Evolutionary conservation across 768 basidiomycete species (phyloP).

Genomic region (Paxillus rubicundulus): DNA sequence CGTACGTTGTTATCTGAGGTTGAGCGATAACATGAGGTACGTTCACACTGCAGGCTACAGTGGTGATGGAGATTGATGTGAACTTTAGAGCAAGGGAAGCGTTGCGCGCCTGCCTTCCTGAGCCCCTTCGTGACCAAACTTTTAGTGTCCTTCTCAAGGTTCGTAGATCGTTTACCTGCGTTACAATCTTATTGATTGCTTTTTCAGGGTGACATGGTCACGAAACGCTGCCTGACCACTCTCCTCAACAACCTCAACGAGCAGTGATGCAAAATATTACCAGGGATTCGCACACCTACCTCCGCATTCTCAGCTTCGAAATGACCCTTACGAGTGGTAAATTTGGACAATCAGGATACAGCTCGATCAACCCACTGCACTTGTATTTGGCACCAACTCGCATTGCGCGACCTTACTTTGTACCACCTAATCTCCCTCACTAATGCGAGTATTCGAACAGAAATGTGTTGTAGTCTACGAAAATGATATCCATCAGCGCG

Average conservation of each 20-base stretch:
- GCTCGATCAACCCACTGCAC: conserved; percentile 20
- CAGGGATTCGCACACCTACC: conserved; percentile 1
- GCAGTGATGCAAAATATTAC: conserved; percentile 33
- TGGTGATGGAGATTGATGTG: conserved; percentile 14
- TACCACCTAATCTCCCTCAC: conserved; percentile 30
- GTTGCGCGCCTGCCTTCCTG: conserved; percentile 90
- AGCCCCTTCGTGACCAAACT: conserved; percentile 91
- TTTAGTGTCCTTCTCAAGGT: conserved; percentile 91
- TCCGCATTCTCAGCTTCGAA: conserved; percentile 11
- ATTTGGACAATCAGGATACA: conserved; percentile 33
- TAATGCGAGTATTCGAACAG: conserved; percentile 34
- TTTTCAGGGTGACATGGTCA: conserved; percentile 91
- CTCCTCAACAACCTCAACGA: conserved; percentile 86
- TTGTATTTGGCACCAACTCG: conserved; percentile 27
- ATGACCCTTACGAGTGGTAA: conserved; percentile 17
- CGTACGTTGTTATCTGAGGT: conserved; percentile 91
- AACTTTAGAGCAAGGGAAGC: conserved; percentile 85
- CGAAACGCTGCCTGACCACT: conserved; percentile 89
- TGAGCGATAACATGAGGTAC: conserved; percentile 94
- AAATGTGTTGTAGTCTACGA: conserved; percentile 35
- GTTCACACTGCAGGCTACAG: conserved; percentile 24
- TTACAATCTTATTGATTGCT: conserved; percentile 11
- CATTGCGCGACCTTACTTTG: conserved; percentile 23
- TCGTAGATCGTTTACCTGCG: conserved; percentile 12
- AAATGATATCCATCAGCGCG: conserved; percentile 5